These are phyloP conservation scores for Ophiobolus disseminans DNA, from an alignment of 2,329 filamentous ascomycete species.

Conservation along the genomic window DNA sequence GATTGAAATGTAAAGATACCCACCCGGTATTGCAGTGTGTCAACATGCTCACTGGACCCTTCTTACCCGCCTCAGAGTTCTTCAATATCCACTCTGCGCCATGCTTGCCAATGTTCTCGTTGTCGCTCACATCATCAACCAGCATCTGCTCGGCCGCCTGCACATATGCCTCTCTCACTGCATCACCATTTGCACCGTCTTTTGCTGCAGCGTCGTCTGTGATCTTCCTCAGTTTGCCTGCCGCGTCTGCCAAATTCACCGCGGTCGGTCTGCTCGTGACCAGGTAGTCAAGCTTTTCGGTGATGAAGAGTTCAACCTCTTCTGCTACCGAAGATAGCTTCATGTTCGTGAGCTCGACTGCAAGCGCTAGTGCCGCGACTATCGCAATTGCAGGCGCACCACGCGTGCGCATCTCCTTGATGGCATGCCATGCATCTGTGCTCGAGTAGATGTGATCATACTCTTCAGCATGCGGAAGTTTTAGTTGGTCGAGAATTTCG, in stretches of 20 bases:
- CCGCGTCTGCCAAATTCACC: constrained; percentile 92
- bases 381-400: constrained; percentile 96
- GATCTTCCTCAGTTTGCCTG: constrained; percentile 74
- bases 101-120: constrained; percentile 80
- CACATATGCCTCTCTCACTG: constrained; percentile 75
- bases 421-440: constrained; percentile 81
- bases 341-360: constrained; percentile 77
- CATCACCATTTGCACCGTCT: constrained; percentile 54
- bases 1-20: constrained; percentile 2
- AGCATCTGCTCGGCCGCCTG: constrained; percentile 85
- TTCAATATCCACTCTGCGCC: constrained; percentile 83
- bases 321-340: constrained; percentile 62
- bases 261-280: constrained; percentile 90
- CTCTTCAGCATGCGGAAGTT: constrained; percentile 78
- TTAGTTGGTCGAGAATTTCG: constrained; percentile 83
- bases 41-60: constrained; percentile 75
- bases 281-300: constrained; percentile 81
- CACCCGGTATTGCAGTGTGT: constrained; percentile 98
- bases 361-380: constrained; percentile 88
- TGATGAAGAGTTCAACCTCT: constrained; percentile 72
- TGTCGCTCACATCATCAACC: constrained; percentile 84
- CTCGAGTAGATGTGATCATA: constrained; percentile 76
- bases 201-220: constrained; percentile 60
- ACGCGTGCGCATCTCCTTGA: constrained; percentile 78
- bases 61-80: constrained; percentile 60